Evolutionary conservation across 2,329 filamentous ascomycete species (phyloP).

Genomic region (Sclerotiophoma versabilis): DNA sequence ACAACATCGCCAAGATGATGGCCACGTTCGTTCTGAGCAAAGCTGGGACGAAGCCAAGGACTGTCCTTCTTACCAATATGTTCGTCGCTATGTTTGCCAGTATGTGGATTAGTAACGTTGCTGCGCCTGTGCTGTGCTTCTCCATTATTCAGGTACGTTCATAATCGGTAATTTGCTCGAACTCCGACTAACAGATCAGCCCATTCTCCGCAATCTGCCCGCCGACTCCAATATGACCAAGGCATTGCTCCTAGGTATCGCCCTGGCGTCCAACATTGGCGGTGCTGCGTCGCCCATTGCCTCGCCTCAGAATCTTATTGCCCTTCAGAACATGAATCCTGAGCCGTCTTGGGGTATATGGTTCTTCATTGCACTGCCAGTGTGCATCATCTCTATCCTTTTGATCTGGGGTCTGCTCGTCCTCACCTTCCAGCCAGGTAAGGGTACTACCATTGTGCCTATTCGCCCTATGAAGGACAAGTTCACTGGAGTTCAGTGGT

Average conservation of each 20-base stretch:
- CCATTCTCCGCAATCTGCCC: slow-evolving; percentile 91
- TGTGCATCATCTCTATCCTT: slow-evolving; percentile 86
- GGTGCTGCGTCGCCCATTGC: slow-evolving; percentile 97
- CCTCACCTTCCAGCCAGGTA: slow-evolving; percentile 82
- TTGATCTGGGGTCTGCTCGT: slow-evolving; percentile 90
- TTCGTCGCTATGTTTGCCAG: slow-evolving; percentile 96
- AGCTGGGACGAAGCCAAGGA: slow-evolving; percentile 87
- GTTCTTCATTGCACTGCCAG: slow-evolving; percentile 95
- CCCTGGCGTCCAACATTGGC: slow-evolving; percentile 92
- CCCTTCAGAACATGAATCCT: slow-evolving; percentile 92
- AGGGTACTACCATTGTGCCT: slow-evolving; percentile 86
- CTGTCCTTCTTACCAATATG: slow-evolving; percentile 96
- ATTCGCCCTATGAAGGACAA: slow-evolving; percentile 88
- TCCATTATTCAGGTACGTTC: slow-evolving; percentile 85
- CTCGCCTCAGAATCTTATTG: slow-evolving; percentile 96
- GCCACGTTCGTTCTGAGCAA: slow-evolving; percentile 96
- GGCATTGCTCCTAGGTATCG: slow-evolving; percentile 92
- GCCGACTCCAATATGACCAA: slow-evolving; percentile 93
- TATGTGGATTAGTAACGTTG: slow-evolving; percentile 99
- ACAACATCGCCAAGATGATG: slow-evolving; percentile 96
- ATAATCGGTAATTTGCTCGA: fast-evolving
- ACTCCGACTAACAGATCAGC: slow-evolving; percentile 59
- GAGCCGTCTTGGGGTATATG: slow-evolving; percentile 91
- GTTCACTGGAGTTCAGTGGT: slow-evolving; percentile 90
- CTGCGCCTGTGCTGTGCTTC: slow-evolving; percentile 94